These are phyloP conservation scores for Eucalyptus pauciflora DNA, from an alignment of 345 rosid genomes.

Conservation along the genomic window DNA sequence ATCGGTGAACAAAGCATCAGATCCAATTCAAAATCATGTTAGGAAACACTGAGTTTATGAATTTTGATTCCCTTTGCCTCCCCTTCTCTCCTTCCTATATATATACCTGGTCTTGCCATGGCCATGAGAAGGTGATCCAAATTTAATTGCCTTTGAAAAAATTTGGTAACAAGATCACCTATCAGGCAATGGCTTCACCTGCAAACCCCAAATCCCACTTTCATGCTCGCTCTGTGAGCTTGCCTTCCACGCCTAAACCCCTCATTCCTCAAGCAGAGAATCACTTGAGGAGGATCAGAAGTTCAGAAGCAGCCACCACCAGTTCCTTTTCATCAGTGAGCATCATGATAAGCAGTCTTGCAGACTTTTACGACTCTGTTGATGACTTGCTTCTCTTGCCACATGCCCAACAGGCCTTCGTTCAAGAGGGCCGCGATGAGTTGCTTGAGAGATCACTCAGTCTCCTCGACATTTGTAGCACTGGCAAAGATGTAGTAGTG, in stretches of 20 bases:
- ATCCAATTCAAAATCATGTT: neutral
- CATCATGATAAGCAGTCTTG: constrained; percentile 10
- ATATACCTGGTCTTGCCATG: neutral
- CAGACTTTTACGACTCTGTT: constrained; percentile 12
- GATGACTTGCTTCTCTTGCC: constrained; percentile 14
- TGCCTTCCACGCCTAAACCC: constrained; percentile 28
- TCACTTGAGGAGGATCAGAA: constrained; percentile 9
- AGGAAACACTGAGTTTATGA: neutral
- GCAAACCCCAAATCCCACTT: neutral
- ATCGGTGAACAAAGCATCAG: neutral
- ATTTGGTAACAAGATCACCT: neutral
- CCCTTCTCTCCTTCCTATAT: neutral
- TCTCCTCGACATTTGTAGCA: constrained; percentile 19
- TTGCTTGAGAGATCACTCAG: constrained; percentile 21
- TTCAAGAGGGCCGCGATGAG: constrained; percentile 16
- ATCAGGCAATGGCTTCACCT: neutral
- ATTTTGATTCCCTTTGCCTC: neutral
- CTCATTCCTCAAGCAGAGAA: constrained; percentile 8
- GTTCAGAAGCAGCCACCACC: neutral
- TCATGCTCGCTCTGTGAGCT: constrained; percentile 25
- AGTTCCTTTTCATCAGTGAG: neutral
- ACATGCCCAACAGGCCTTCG: neutral
- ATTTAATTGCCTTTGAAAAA: neutral
- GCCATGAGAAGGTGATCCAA: neutral
- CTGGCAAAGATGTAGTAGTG: constrained; percentile 12